Evolutionary conservation across 1,284 basidiomycete genomes (phyloP).

Genomic region (Papiliotrema terrestris): DNA sequence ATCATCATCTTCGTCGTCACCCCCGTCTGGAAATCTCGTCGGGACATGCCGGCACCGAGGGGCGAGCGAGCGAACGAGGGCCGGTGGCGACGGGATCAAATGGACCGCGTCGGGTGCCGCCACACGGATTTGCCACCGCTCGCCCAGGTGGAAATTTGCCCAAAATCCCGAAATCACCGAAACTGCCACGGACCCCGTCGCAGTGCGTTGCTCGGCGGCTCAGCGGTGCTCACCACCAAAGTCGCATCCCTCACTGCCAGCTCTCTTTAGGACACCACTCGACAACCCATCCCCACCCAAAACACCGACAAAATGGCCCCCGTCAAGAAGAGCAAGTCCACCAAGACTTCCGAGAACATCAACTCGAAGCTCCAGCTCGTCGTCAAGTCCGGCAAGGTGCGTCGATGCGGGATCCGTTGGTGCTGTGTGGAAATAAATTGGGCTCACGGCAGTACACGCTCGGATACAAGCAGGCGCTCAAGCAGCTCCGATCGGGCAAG

Average conservation of each 20-base stretch:
- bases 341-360: conserved; percentile 92
- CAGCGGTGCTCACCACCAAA: background rate
- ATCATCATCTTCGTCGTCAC: no score
- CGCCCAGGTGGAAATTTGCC: background rate
- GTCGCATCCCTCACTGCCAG: conserved; percentile 6
- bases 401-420: background rate
- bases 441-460: conserved; percentile 63
- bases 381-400: conserved; percentile 74
- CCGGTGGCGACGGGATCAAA: background rate
- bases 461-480: conserved; percentile 95
- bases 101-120: background rate
- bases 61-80: no score
- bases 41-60: no score
- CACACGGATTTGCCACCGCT: conserved; percentile 1
- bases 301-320: conserved; percentile 66
- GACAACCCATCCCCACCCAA: conserved; percentile 2
- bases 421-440: background rate
- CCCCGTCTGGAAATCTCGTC: background rate
- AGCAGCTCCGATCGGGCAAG: conserved; percentile 98
- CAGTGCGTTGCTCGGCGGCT: background rate
- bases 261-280: background rate
- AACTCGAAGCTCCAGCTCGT: conserved; percentile 93
- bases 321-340: conserved; percentile 87
- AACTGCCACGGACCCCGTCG: background rate
- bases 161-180: background rate